Conservation (phyloP, 2,329 filamentous ascomycete species). For the Cercospora sp. region DNA sequence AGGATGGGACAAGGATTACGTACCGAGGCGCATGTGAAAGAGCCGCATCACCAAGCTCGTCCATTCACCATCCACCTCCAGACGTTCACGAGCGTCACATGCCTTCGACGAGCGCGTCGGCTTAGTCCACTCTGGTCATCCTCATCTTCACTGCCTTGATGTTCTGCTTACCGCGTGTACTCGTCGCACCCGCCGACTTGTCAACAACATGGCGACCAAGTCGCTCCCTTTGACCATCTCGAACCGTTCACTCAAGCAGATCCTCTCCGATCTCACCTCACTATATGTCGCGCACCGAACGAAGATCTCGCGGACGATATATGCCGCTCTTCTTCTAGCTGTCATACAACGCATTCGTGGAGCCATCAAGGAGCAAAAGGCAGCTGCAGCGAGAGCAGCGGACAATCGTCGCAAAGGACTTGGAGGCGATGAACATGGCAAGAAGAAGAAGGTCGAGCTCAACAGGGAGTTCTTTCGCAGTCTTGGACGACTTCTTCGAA, state of each 20-base stretch:
- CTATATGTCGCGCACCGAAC: conserved; percentile 79
- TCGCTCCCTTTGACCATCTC: conserved; percentile 30
- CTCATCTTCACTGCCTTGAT: not conserved
- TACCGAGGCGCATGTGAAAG: conserved; percentile 16
- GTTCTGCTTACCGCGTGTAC: not conserved
- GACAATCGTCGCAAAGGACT: conserved; percentile 50
- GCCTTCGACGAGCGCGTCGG: not conserved
- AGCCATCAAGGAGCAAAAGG: conserved; percentile 91
- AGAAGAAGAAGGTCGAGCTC: conserved; percentile 80
- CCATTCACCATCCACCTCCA: not conserved
- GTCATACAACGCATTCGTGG: conserved; percentile 84
- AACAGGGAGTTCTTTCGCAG: conserved; percentile 85
- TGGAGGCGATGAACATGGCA: conserved; percentile 39
- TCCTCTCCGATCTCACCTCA: conserved; percentile 57
- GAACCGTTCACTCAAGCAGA: conserved; percentile 37
- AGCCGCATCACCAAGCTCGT: not conserved
- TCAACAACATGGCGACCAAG: conserved; percentile 27
- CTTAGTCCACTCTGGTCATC: not conserved
- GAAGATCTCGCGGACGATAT: conserved; percentile 78
- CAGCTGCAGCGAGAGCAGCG: conserved; percentile 69
- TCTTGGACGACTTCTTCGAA: conserved; percentile 73
- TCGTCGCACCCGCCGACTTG: not conserved
- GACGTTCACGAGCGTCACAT: not conserved
- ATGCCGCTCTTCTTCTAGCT: conserved; percentile 77
- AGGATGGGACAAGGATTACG: not conserved